Conservation (phyloP, 106 monocot species). For the Apostasia ramifera region DNA sequence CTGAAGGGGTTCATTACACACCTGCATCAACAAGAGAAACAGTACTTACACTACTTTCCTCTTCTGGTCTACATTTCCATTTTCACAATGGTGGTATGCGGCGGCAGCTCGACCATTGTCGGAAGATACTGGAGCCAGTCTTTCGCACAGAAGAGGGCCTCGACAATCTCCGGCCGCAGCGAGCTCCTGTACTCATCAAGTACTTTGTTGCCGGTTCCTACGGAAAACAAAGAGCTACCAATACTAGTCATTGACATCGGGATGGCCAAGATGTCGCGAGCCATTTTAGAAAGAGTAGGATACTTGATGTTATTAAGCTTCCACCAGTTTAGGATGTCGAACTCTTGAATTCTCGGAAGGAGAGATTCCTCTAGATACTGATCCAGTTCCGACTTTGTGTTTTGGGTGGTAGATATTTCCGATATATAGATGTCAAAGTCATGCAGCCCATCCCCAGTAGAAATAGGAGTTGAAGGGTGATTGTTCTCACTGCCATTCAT, state of each 20-base stretch:
- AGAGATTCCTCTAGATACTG: constrained; percentile 86
- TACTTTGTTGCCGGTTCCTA: constrained; percentile 54
- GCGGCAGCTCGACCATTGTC: constrained; percentile 28
- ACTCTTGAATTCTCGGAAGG: constrained; percentile 62
- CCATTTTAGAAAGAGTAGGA: constrained; percentile 87
- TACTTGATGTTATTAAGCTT: constrained; percentile 77
- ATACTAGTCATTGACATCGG: constrained; percentile 63
- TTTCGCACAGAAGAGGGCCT: constrained; percentile 79
- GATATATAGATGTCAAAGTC: constrained; percentile 87
- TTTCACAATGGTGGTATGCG: constrained; percentile 39
- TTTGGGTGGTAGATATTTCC: constrained; percentile 43
- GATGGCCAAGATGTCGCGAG: constrained; percentile 67
- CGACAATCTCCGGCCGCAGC: constrained; percentile 61
- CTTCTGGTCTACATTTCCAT: constrained; percentile 32
- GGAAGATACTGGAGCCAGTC: constrained; percentile 88
- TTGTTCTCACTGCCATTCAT: constrained; percentile 12
- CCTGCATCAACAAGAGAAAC: no score
- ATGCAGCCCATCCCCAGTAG: constrained; percentile 39
- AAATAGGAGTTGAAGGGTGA: neutral
- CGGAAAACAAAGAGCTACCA: constrained; percentile 46
- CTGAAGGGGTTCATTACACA: no score
- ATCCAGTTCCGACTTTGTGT: constrained; percentile 73
- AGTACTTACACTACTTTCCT: no score
- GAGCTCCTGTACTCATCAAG: constrained; percentile 85
- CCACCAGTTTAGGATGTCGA: constrained; percentile 93